phyloP scores from a whole-genome alignment of 73 alveolate genomes.

The Tetrahymena thermophila region DNA sequence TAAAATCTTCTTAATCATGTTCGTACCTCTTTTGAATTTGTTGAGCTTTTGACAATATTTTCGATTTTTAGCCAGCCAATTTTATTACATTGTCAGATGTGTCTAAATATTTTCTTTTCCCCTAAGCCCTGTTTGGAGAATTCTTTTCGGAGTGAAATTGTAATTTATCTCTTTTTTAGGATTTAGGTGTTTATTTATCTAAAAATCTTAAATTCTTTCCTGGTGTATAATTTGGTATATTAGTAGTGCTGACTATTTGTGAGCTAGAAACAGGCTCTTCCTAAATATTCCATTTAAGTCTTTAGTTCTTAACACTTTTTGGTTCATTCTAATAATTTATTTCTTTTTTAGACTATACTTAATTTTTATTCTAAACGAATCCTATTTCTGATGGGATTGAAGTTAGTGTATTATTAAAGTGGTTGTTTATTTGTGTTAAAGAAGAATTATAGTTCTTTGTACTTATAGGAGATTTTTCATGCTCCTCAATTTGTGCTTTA shows the following conservation, averaged over 20 bases:
- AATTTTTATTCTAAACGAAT: not conserved
- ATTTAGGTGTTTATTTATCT: not conserved
- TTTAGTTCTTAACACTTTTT: not conserved
- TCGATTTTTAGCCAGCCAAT: not conserved
- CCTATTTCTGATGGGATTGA: not conserved
- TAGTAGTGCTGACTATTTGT: not conserved
- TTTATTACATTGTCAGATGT: not conserved
- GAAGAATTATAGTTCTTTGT: not conserved
- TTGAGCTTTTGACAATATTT: not conserved
- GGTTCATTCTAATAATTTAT: not conserved
- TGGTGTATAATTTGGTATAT: not conserved
- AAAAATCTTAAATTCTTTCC: not conserved
- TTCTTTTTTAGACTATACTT: not conserved
- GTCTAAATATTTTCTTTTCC: not conserved
- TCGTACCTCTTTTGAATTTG: not conserved
- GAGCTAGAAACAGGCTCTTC: not conserved
- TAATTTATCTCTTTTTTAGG: not conserved
- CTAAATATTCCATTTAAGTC: not conserved
- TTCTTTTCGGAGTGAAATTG: not conserved
- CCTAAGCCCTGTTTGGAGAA: not conserved
- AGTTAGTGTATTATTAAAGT: not conserved
- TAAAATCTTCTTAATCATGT: not conserved
- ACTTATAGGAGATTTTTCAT: not conserved
- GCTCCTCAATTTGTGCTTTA: not conserved
- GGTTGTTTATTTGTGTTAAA: not conserved